Percentiles rank a stretch among this genome's conserved stretches.
Evolutionary conservation across 2,329 filamentous ascomycete species (phyloP).

Genomic region (Tolypocladium tundrense): DNA sequence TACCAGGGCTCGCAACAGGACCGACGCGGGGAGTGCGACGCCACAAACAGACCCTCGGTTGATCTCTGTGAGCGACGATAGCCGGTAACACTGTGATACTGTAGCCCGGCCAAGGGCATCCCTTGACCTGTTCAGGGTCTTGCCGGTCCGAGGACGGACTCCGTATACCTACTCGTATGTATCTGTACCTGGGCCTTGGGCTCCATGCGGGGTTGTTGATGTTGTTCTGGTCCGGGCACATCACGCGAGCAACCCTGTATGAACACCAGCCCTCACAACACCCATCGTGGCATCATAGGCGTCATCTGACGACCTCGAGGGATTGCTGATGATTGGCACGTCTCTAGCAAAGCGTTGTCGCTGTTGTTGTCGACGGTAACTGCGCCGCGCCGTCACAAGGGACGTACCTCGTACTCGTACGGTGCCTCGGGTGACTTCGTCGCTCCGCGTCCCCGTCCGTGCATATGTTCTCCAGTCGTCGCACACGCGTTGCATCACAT

Average conservation of each 20-base stretch:
- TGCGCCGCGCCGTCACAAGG: neutral
- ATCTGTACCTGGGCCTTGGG: too few relatives aligned
- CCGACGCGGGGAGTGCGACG: neutral
- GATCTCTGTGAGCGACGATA: neutral
- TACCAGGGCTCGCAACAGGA: neutral
- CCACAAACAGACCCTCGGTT: neutral
- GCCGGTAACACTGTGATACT: too few relatives aligned
- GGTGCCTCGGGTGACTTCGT: neutral
- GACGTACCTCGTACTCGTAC: too few relatives aligned
- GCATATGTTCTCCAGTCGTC: neutral
- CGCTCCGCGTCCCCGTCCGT: neutral
- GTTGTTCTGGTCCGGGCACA: neutral
- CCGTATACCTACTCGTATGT: too few relatives aligned
- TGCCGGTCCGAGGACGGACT: neutral
- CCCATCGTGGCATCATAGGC: neutral
- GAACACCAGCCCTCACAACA: neutral
- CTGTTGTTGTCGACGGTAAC: neutral
- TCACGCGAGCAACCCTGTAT: neutral
- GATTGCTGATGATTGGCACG: neutral
- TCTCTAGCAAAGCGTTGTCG: neutral
- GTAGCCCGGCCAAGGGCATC: neutral
- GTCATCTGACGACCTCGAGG: neutral
- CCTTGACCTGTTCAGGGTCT: neutral
- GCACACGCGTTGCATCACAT: neutral
- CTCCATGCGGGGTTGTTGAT: neutral